These are phyloP conservation scores for Debaryomycetaceae sp. DNA, from an alignment of 1,139 yeast genomes.

Conservation along the genomic window DNA sequence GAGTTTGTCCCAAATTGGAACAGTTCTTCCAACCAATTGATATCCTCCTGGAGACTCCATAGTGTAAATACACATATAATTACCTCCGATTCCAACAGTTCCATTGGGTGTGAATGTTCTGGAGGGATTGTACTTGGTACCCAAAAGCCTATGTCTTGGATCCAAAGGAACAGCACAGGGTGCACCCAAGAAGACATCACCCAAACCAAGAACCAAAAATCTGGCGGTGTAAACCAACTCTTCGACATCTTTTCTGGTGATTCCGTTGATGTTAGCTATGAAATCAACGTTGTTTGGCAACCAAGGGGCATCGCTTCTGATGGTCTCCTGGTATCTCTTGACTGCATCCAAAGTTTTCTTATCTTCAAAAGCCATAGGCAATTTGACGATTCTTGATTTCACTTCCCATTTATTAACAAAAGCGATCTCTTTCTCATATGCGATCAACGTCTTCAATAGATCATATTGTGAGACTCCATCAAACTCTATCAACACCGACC, in stretches of 20 bases:
- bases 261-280: conserved; percentile 81
- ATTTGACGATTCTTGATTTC: conserved; percentile 71
- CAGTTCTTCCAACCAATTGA: conserved; percentile 92
- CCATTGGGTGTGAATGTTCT: conserved; percentile 96
- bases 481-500: conserved; percentile 87
- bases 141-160: conserved; percentile 89
- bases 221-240: conserved; percentile 85
- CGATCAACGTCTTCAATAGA: conserved; percentile 59
- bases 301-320: conserved; percentile 94
- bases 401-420: conserved; percentile 82
- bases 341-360: conserved; percentile 85
- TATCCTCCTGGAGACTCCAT: conserved; percentile 99
- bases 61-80: conserved; percentile 97
- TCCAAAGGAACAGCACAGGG: conserved; percentile 98
- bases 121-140: conserved; percentile 93
- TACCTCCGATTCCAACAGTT: conserved; percentile 96
- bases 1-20: conserved; percentile 96
- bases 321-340: conserved; percentile 86
- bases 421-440: conserved; percentile 71
- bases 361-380: conserved; percentile 98
- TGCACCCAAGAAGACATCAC: conserved; percentile 96
- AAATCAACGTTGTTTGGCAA: conserved; percentile 96
- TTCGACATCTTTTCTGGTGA: conserved; percentile 70
- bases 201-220: conserved; percentile 88
- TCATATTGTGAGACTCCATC: conserved; percentile 64